Evolutionary conservation across 352 stramenopile genomes (phyloP).

Genomic region (Halophytophthora batemanensis): DNA sequence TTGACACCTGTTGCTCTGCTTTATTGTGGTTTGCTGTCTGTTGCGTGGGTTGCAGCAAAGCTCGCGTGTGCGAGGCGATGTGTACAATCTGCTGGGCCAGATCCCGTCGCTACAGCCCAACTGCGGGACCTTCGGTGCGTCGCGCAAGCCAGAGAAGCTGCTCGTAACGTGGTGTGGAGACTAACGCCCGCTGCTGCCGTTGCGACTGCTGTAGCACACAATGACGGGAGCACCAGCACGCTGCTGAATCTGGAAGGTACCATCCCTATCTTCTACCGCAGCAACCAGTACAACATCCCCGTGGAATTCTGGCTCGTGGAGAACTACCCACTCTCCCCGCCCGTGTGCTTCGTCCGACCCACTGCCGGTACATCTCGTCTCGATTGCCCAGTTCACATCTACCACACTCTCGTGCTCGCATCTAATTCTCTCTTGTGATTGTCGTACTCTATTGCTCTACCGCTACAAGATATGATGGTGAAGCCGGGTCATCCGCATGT

Average conservation of each 20-base stretch:
- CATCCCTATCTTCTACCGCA: constrained; percentile 89
- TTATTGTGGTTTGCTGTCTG: neutral
- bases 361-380: constrained; percentile 67
- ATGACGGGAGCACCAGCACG: constrained; percentile 84
- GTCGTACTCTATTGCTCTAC: neutral
- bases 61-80: constrained; percentile 74
- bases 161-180: neutral
- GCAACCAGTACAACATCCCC: constrained; percentile 91
- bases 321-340: constrained; percentile 74
- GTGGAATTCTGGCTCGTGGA: constrained; percentile 88
- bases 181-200: constrained; percentile 1
- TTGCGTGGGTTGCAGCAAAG: constrained; percentile 52
- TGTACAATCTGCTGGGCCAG: constrained; percentile 83
- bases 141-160: neutral
- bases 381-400: too few relatives aligned
- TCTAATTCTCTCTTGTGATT: neutral
- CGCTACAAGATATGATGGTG: constrained; percentile 79
- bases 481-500: constrained; percentile 85
- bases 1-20: too few relatives aligned
- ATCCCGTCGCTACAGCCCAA: constrained; percentile 85
- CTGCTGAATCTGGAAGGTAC: constrained; percentile 83
- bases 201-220: constrained; percentile 49
- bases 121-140: constrained; percentile 77
- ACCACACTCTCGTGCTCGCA: too few relatives aligned
- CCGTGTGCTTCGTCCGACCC: constrained; percentile 85